phyloP scores from a whole-genome alignment of 352 stramenopile species.

The Phytopythium ostracodes region DNA sequence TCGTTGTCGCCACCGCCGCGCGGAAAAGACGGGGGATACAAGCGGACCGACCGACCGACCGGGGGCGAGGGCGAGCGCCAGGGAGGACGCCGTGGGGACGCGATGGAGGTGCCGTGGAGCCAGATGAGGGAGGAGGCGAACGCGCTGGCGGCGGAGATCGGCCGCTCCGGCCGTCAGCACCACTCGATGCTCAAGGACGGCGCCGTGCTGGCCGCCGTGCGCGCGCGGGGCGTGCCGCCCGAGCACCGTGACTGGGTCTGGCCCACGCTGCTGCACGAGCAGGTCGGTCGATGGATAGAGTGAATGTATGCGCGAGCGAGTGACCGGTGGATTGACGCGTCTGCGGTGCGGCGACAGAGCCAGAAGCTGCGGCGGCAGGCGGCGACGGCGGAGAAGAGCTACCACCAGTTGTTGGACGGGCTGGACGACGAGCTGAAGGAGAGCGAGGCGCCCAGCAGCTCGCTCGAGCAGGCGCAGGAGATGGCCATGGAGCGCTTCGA shows the following conservation, averaged over 20 bases:
- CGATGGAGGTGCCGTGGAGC: constrained; percentile 51
- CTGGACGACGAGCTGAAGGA: constrained; percentile 28
- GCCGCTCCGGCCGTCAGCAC: constrained; percentile 56
- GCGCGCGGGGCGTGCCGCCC: constrained; percentile 46
- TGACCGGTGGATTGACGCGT: neutral
- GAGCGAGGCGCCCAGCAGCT: constrained; percentile 25
- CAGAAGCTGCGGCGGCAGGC: constrained; percentile 56
- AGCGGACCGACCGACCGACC: neutral
- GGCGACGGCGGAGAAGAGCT: constrained; percentile 36
- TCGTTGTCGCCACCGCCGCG: neutral
- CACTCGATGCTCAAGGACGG: constrained; percentile 51
- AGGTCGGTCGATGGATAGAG: constrained; percentile 9
- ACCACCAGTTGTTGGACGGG: constrained; percentile 47
- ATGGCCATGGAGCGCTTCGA: constrained; percentile 75
- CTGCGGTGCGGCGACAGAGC: constrained; percentile 18
- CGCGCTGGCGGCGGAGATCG: constrained; percentile 49
- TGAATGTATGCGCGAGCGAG: too few relatives aligned
- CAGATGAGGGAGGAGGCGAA: constrained; percentile 58
- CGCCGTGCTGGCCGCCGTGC: constrained; percentile 46
- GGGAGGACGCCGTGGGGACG: constrained; percentile 17
- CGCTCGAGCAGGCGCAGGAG: constrained; percentile 66
- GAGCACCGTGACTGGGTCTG: constrained; percentile 80
- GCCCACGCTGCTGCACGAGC: constrained; percentile 65
- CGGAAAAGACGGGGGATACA: constrained; percentile 1
- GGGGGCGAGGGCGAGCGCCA: neutral